Base-by-base conservation (phyloP, 2,329 filamentous ascomycete species). In the Acephala macrosclerotiorum region DNA sequence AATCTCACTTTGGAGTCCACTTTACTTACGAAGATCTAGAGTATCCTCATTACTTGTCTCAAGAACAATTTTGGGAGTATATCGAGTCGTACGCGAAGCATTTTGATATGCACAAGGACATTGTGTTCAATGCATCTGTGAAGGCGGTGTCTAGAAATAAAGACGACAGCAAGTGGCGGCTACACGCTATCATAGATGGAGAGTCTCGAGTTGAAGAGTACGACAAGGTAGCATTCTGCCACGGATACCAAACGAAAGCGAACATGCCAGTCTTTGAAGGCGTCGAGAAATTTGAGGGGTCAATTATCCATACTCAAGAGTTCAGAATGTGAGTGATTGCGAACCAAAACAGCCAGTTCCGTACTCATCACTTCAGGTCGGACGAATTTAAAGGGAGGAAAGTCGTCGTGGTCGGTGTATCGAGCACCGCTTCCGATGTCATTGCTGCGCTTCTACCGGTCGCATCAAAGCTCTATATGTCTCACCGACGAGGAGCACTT, bases 331-430 rank as follows among this genome's bases (percentile, higher is more conserved):
- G n/a, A 63, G 61, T 63, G 40, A 18, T 4, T 20, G 42, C 26
- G 22, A 3, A 29, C 33, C 16, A n/a, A 36, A 0, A 7, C 38
- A 63, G 42, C 33, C 26, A 25, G 53, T 29, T 59, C 16, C 29
- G 38, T 29, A 35, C 55, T 59, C 18, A 63, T 59, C 60, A 58
- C 14, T 40, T 70, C 53, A 76, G 75, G 5, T 72, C 77, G 4
- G 72, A 75, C 2, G 70, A 73, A 26, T 83, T 80, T 70, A 74
- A 76, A 16, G 78, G 74, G 9, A 80, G 82, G 67, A 80, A 73
- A 4, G 79, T 84, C 3, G 66, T 84, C 0, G 73, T 84, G 0
- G 75, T 84, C 4, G 82, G 82, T 8, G 68, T 83, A 36, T 78
- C 78, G n/a, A 80, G 78, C 58, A 82, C 80, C 0, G 72, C 76